Evolutionary conservation across 2,329 filamentous ascomycete species (phyloP).

Genomic region (Talaromyces sp.): DNA sequence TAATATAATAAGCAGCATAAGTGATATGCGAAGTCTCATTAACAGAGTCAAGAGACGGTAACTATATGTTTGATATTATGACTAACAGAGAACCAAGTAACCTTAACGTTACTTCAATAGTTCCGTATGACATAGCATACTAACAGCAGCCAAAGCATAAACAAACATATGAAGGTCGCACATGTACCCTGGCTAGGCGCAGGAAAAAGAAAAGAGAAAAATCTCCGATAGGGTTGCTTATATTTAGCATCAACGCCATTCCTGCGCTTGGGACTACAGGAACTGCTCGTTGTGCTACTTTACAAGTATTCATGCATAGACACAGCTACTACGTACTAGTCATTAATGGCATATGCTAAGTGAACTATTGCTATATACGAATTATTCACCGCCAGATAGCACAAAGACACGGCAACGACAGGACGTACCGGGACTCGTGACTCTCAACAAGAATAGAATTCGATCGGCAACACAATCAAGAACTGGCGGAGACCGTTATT

Average conservation of each 20-base stretch:
- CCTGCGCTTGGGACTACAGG: neutral
- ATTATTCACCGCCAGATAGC: conserved; percentile 2
- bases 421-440: neutral
- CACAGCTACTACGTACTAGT: neutral
- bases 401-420: neutral
- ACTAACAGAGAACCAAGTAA: neutral
- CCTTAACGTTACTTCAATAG: no score
- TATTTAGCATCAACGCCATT: conserved; percentile 6
- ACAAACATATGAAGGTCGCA: neutral
- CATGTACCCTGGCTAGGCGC: neutral
- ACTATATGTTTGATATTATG: neutral
- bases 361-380: neutral
- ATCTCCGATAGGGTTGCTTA: conserved; percentile 14
- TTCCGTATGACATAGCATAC: neutral
- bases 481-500: conserved; percentile 4
- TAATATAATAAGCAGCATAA: neutral
- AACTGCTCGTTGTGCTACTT: neutral
- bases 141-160: neutral
- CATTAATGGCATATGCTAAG: neutral
- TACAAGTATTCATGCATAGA: neutral
- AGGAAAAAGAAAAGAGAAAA: conserved; percentile 8
- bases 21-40: neutral
- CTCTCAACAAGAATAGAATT: neutral
- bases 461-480: neutral
- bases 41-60: neutral